phyloP scores from a whole-genome alignment of 305 asterid genomes.

The Solanum hybrid region DNA sequence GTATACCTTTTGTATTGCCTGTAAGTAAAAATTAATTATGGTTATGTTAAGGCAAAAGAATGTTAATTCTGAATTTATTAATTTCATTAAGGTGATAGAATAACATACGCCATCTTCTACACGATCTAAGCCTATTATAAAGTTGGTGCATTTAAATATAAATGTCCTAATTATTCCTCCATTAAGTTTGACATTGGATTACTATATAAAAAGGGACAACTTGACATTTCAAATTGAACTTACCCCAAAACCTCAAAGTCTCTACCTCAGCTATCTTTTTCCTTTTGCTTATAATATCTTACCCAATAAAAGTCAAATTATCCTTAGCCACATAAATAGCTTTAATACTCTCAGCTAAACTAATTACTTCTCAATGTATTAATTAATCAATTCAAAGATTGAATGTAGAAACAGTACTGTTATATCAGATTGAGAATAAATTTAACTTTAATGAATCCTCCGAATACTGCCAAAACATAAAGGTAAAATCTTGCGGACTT shows the following conservation, averaged over 20 bases:
- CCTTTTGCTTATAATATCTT: conserved; percentile 1
- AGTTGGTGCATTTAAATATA: not conserved
- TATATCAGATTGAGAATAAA: not conserved
- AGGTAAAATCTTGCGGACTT: not conserved
- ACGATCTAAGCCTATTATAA: not conserved
- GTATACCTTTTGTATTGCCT: conserved; percentile 29
- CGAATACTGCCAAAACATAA: not conserved
- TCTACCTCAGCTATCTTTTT: not conserved
- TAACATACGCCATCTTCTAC: not conserved
- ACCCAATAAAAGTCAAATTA: conserved; percentile 8
- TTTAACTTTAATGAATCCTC: not conserved
- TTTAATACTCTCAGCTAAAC: not conserved
- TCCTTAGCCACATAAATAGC: not conserved
- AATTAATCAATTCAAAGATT: not conserved
- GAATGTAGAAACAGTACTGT: not conserved
- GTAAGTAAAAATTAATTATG: conserved; percentile 2
- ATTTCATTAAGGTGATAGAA: not conserved
- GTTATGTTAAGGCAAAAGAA: not conserved
- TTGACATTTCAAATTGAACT: not conserved
- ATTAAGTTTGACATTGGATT: not conserved
- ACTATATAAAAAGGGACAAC: not conserved
- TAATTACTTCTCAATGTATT: not conserved
- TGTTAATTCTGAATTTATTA: not conserved
- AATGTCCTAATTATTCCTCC: not conserved
- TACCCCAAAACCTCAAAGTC: not conserved